Evolutionary conservation across 2,329 filamentous ascomycete genomes (phyloP), one percentile per base, ranked within the genome.

Genomic region (Fusarium fujikuroi): DNA sequence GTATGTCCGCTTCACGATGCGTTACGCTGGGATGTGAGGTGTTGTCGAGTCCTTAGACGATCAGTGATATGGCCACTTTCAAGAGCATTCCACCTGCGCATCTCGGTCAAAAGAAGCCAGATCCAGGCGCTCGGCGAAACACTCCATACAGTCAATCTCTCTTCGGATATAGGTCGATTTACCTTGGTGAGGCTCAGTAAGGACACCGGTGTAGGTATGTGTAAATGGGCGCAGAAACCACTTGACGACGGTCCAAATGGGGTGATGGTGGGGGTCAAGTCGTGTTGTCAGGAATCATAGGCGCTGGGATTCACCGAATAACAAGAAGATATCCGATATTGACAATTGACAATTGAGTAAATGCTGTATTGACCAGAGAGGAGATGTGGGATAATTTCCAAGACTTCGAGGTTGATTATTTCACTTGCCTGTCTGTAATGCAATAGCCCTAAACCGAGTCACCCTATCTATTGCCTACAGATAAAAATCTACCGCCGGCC

Each of bases 201-300:
- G 39, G 63, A 60, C 47, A 56, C 53, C 46, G 59, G 69, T 69
- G 56, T 50, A 63, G 34, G 67, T 73, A 53, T 52, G 54, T 69
- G 56, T 50, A 63, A 37, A 70, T 73, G 60, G 65, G 49, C 66
- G 50, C 62, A 70, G 56, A 58, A 63, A 72, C 58, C 71, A 71
- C 62, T 72, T 66, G 69, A 66, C 64, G 44, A 66, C 61, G 69
- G 44, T 34, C 37, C 54, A 53, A 53, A 76, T 77, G 68, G 75
- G 72, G 70, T 77, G 75, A 77, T 69, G 36, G 75, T 77, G 75
- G 75, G 75, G 75, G 75, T 76, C 70, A 69, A 63, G 70, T 76
- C 75, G 76, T 76, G 75, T 77, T 77, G 75, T 77, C 64, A 39
- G 54, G n/a, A 42, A 62, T 60, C 28, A 63, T 71, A 62, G 42